These are phyloP conservation scores for Neurospora sp. DNA, from an alignment of 2,329 filamentous ascomycete genomes.

Conservation along the genomic window DNA sequence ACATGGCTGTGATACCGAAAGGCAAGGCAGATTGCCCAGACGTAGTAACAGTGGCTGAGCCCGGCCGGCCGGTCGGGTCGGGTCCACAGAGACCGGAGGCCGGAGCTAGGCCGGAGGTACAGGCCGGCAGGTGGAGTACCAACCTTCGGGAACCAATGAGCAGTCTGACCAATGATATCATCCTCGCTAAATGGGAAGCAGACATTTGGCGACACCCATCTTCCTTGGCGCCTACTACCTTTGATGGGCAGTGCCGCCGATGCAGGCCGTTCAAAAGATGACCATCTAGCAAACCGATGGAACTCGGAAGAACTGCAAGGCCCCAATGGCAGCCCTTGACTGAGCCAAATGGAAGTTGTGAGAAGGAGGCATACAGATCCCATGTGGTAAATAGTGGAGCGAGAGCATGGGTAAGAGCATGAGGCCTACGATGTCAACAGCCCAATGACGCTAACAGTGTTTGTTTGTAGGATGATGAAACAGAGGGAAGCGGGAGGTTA, in stretches of 20 bases:
- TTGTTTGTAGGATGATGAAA: too few relatives aligned
- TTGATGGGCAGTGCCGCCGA: neutral
- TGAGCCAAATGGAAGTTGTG: too few relatives aligned
- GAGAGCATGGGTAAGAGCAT: too few relatives aligned
- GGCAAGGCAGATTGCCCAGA: neutral
- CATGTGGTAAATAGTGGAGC: too few relatives aligned
- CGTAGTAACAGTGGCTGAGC: neutral
- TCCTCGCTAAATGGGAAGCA: neutral
- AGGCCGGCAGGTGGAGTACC: neutral
- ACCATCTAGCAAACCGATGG: neutral
- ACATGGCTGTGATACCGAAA: rapidly evolving
- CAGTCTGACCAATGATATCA: neutral
- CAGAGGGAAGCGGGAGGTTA: too few relatives aligned
- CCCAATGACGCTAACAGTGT: too few relatives aligned
- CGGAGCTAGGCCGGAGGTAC: neutral
- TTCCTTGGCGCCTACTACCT: neutral
- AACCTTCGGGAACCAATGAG: neutral
- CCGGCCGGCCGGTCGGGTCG: neutral
- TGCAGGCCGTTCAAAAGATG: neutral
- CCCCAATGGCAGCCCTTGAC: neutral
- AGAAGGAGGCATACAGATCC: too few relatives aligned
- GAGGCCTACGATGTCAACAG: too few relatives aligned
- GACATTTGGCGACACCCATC: neutral
- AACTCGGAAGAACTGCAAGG: neutral
- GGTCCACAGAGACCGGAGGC: neutral